A percentile compares a stretch with the other conserved stretches of the same genome.
phyloP scores from a whole-genome alignment of 345 rosid genomes.

The Litchi chinensis region DNA sequence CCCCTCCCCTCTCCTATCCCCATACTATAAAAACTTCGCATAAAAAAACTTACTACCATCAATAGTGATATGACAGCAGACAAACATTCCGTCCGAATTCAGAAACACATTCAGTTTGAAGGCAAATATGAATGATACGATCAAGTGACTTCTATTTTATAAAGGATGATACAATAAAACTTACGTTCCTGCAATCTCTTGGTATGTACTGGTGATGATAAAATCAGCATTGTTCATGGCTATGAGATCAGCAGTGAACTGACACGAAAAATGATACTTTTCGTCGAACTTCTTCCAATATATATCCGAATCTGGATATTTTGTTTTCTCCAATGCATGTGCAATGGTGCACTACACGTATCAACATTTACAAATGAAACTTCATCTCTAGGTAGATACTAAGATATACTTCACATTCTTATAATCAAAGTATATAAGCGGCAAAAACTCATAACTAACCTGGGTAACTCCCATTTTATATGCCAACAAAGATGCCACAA shows the following conservation, averaged over 20 bases:
- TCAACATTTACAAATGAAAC: constrained; percentile 17
- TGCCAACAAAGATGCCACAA: constrained; percentile 92
- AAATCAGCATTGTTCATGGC: constrained; percentile 99
- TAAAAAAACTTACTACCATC: not conserved
- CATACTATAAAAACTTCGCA: not conserved
- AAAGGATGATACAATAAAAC: constrained; percentile 29
- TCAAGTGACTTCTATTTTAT: not conserved
- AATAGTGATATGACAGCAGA: not conserved
- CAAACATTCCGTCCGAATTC: not conserved
- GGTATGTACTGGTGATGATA: constrained; percentile 97
- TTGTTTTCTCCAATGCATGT: constrained; percentile 98
- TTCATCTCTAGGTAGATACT: not conserved
- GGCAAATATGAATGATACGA: not conserved
- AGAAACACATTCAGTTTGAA: not conserved
- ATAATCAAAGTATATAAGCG: constrained; percentile 2
- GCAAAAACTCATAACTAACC: constrained; percentile 38
- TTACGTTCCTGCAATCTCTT: constrained; percentile 99
- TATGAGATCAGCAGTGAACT: constrained; percentile 91
- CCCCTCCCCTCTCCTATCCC: not conserved
- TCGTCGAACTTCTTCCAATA: constrained; percentile 94
- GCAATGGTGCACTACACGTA: constrained; percentile 91
- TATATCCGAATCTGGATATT: constrained; percentile 98
- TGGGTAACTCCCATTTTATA: constrained; percentile 93
- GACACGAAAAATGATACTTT: constrained; percentile 97
- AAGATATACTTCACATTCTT: not conserved